Conservation (phyloP, 371 early-diverging fungal species). For the Cokeromyces recurvatus region DNA sequence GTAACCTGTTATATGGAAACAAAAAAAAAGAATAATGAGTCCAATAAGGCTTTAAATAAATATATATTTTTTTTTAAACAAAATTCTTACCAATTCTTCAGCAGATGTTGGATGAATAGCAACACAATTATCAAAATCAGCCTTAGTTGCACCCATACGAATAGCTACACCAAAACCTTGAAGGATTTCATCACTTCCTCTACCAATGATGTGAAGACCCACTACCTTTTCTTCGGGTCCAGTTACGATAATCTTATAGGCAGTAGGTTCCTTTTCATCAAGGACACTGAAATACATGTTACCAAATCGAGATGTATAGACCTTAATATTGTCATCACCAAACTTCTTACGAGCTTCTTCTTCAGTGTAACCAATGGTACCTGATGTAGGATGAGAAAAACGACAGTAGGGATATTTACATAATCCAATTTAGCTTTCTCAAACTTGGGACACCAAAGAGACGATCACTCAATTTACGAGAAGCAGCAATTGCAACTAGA, state of each 20-base stretch:
- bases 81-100: constrained; percentile 90
- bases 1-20: too few relatives aligned
- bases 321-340: constrained; percentile 72
- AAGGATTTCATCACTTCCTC: constrained; percentile 89
- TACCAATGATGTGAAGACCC: constrained; percentile 93
- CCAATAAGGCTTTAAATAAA: too few relatives aligned
- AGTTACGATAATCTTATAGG: constrained; percentile 84
- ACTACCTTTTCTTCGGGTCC: constrained; percentile 92
- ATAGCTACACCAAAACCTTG: constrained; percentile 85
- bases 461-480: constrained; percentile 86
- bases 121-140: constrained; percentile 90
- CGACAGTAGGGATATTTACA: constrained; percentile 88
- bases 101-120: constrained; percentile 97
- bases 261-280: constrained; percentile 85
- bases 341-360: constrained; percentile 69
- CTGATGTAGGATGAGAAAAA: constrained; percentile 88
- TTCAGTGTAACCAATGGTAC: constrained; percentile 88
- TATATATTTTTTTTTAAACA: too few relatives aligned
- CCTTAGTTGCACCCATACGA: constrained; percentile 94
- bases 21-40: too few relatives aligned
- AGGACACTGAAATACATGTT: constrained; percentile 91
- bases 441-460: constrained; percentile 75
- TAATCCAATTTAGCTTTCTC: constrained; percentile 80
- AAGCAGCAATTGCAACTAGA: constrained; percentile 89
- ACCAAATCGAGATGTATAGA: constrained; percentile 80